A percentile compares a stretch with the other conserved stretches of the same genome.
phyloP scores from a whole-genome alignment of 23 red algal species.

The Gracilaria domingensis region DNA sequence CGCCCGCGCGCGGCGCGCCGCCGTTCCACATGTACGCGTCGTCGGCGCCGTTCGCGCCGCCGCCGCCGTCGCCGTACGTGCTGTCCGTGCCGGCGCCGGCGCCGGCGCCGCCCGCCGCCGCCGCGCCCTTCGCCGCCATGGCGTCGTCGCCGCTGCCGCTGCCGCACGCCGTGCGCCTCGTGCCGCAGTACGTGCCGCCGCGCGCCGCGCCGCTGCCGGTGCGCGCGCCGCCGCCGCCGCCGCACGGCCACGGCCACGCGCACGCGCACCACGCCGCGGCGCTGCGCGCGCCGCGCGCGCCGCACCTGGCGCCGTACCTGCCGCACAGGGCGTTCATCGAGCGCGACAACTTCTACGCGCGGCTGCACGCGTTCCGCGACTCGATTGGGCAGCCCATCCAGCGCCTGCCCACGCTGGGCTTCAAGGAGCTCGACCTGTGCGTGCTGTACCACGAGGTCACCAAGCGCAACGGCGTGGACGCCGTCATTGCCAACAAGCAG shows the following conservation, averaged over 20 bases:
- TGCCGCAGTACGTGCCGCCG: background rate
- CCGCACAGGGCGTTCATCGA: background rate
- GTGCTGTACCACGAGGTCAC: conserved; percentile 84
- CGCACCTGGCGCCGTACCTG: background rate
- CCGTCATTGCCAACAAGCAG: conserved; percentile 92
- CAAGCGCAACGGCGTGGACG: conserved; percentile 77
- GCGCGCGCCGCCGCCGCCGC: background rate
- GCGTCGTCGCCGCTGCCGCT: background rate
- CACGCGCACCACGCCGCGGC: background rate
- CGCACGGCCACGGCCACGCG: background rate
- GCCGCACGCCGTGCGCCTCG: background rate
- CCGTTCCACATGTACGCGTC: background rate
- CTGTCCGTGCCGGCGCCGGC: background rate
- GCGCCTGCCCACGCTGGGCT: conserved; percentile 85
- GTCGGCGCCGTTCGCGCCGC: background rate
- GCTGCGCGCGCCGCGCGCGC: background rate
- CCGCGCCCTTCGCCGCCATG: background rate
- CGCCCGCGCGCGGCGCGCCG: background rate
- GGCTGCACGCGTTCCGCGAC: conserved; percentile 62
- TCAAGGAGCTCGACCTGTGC: conserved; percentile 90
- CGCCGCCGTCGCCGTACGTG: background rate
- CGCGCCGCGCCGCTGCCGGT: background rate
- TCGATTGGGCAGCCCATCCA: conserved; percentile 66
- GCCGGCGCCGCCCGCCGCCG: background rate
- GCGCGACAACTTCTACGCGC: conserved; percentile 57